Conservation (phyloP, 2,329 filamentous ascomycete species). For the Herpotrichia juniperi region DNA sequence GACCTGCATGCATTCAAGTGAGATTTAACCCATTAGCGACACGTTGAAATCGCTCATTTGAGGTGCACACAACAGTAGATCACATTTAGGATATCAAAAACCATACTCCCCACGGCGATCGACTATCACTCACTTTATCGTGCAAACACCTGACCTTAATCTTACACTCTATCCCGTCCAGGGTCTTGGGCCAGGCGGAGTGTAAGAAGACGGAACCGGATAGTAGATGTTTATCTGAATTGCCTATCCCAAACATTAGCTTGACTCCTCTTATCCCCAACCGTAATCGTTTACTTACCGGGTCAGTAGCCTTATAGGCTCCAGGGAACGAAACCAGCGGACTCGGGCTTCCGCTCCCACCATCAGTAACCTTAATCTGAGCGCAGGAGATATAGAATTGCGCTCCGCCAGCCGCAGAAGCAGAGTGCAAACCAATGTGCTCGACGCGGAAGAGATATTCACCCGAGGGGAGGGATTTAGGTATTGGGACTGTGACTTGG, state of each 20-base stretch:
- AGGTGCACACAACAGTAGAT: neutral
- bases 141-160: neutral
- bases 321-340: constrained; percentile 50
- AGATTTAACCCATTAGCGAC: too few species aligned
- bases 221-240: constrained; percentile 36
- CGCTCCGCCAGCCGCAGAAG: constrained; percentile 28
- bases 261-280: neutral
- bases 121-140: neutral
- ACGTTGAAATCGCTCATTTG: too few species aligned
- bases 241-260: neutral
- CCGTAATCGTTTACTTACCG: neutral
- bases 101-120: too few species aligned
- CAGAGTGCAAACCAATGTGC: constrained; percentile 51
- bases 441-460: constrained; percentile 53
- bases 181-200: constrained; percentile 24
- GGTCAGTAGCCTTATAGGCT: constrained; percentile 32
- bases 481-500: constrained; percentile 40
- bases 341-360: constrained; percentile 41
- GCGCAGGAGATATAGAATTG: constrained; percentile 55
- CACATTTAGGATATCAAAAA: neutral
- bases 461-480: constrained; percentile 44
- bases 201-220: constrained; percentile 25
- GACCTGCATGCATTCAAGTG: too few species aligned
- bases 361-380: constrained; percentile 49
- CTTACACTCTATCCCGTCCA: constrained; percentile 22